Conservation (phyloP, 2,329 filamentous ascomycete species). For the Trichoderma koningii region DNA sequence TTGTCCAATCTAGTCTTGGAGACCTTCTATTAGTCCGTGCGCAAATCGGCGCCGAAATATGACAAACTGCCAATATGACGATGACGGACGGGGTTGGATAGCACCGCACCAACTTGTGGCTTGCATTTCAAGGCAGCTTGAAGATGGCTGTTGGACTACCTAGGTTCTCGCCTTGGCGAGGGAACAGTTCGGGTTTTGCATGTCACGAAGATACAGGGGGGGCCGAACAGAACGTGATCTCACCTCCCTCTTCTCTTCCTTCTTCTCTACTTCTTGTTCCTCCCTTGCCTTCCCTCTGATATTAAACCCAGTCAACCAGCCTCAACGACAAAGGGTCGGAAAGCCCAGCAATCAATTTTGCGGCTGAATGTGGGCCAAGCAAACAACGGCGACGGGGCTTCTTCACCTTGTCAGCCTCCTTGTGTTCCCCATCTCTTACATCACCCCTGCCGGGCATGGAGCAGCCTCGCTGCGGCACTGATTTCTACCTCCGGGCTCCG, state of each 20-base stretch:
- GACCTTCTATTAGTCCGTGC: slow-evolving; percentile 8
- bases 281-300: background rate
- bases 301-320: background rate
- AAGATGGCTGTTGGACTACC: background rate
- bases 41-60: slow-evolving; percentile 1
- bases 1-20: background rate
- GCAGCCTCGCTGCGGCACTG: background rate
- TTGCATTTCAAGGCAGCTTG: background rate
- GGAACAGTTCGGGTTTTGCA: too few relatives aligned
- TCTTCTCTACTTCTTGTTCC: background rate
- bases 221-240: too few relatives aligned
- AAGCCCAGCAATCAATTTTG: background rate
- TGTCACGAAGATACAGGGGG: background rate
- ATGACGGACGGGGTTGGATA: background rate
- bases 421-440: background rate
- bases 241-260: too few relatives aligned
- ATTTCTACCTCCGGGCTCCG: background rate
- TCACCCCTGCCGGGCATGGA: slow-evolving; percentile 4
- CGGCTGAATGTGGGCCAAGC: slow-evolving; percentile 10
- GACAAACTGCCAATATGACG: background rate
- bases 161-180: too few relatives aligned
- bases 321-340: background rate
- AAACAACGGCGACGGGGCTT: background rate
- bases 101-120: background rate
- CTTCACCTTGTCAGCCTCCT: background rate